Evolutionary conservation across 495 filamentous ascomycete species (phyloP).

Genomic region (Aspergillus incahuasiensis): DNA sequence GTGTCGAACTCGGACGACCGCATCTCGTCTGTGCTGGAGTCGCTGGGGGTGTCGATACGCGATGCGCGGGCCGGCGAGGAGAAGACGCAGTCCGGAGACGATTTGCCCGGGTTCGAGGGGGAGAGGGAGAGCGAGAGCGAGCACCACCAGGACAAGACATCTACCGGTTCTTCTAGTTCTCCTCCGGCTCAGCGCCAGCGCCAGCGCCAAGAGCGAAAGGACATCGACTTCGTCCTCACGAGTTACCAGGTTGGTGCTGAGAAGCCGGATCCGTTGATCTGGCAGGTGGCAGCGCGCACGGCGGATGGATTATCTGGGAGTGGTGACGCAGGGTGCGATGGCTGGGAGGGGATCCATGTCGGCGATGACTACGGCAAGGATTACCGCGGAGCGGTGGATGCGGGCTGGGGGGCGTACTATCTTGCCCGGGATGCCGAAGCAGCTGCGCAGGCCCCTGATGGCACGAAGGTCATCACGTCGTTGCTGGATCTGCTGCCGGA

Average conservation of each 20-base stretch:
- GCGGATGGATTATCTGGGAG: conserved; percentile 23
- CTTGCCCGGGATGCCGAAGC: conserved; percentile 35
- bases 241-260: conserved; percentile 69
- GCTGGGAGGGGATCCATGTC: conserved; percentile 56
- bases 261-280: conserved; percentile 64
- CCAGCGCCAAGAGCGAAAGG: conserved; percentile 13
- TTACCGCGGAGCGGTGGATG: conserved; percentile 51
- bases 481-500: conserved; percentile 26
- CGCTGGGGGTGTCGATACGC: conserved; percentile 53
- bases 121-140: conserved; percentile 17
- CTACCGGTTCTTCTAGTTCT: no score
- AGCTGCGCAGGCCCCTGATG: conserved; percentile 7
- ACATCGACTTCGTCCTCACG: conserved; percentile 63
- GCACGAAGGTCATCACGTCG: conserved; percentile 22
- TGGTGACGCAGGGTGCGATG: conserved; percentile 3
- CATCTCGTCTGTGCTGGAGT: conserved; percentile 54
- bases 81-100: conserved; percentile 11
- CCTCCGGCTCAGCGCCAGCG: no score
- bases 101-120: conserved; percentile 40
- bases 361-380: conserved; percentile 67
- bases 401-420: conserved; percentile 60
- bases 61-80: conserved; percentile 21
- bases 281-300: conserved; percentile 52
- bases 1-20: conserved; percentile 78
- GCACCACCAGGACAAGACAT: no score